Base-by-base conservation (phyloP, 192 early-diverging fungal species). In the Chytriomyces sp. region DNA sequence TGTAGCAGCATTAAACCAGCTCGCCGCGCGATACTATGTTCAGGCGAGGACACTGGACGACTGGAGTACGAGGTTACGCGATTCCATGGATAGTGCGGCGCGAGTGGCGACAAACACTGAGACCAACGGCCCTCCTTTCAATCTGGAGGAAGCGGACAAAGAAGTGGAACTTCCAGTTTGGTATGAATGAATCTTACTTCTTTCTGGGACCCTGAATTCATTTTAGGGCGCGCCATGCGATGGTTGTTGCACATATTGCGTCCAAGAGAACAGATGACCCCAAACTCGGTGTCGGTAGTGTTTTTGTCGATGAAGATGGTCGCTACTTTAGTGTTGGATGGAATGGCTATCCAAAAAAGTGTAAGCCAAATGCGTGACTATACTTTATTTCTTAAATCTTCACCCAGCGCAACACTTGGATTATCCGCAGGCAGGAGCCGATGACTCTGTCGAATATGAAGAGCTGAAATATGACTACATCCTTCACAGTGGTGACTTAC, bases 381-480 rank as follows among this genome's bases (percentile, higher is more conserved):
- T 49, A 22, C 17, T 49, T 49, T 3, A n/a, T 22, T 49, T 49
- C 22, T 49, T 3, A 22, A 49, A 49, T 49, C 44, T 1, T 22
- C 14, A 49, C 4, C n/a, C 38, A 71, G 70, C 74, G 2, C 66
- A 76, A 40, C 60, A 70, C 38, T 69, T 76, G 44, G 79, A 79
- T 37, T 80, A 80, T 68, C 79, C 79, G 10, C 74, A 72, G 28
- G 79, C 72, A 30, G 79, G 79, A 60, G 79, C 79, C 2, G 79
- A 80, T 49, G 79, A 80, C 63, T 76, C 73, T 39, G 69, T 80
- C 2, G 79, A 78, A 31, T 64, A 78, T 59, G 79, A 80, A 39
- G 78, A 76, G 65, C 73, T 80, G 31, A 80, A 80, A 41, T 80
- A 80, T 39, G 79, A 80, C 33, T 80, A 80, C 67, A 80, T 80